Evolutionary conservation across 208 protist species (phyloP).

Genomic region (Leishmania braziliensis): DNA sequence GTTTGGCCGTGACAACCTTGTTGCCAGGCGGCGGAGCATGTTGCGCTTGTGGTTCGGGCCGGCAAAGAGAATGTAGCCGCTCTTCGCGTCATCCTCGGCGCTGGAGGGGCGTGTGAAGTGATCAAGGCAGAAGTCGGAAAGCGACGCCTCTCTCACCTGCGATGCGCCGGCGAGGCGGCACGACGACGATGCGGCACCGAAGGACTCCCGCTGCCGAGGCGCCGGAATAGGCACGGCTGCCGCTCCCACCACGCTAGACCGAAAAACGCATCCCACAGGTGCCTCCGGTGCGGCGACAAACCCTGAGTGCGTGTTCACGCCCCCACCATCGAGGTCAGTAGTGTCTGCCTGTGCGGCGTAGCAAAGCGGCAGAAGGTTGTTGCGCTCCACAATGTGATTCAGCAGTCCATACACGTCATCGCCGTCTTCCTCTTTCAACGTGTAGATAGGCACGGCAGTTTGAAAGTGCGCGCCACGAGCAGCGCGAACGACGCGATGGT

Average conservation of each 20-base stretch:
- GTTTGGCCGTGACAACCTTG: slow-evolving; percentile 41
- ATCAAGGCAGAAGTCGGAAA: slow-evolving; percentile 63
- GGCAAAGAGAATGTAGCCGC: slow-evolving; percentile 84
- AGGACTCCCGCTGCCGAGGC: slow-evolving; percentile 11
- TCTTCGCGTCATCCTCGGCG: slow-evolving; percentile 14
- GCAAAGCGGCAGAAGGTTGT: slow-evolving; percentile 79
- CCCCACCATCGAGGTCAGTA: slow-evolving; percentile 3
- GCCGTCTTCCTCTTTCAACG: slow-evolving; percentile 83
- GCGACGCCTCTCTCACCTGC: background rate
- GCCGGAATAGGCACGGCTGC: slow-evolving; percentile 31
- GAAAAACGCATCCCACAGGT: slow-evolving; percentile 15
- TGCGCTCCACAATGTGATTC: slow-evolving; percentile 81
- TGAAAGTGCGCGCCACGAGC: slow-evolving; percentile 90
- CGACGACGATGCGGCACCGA: slow-evolving; percentile 21
- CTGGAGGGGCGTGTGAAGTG: slow-evolving; percentile 38
- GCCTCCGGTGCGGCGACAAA: no score
- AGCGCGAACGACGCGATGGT: slow-evolving; percentile 85
- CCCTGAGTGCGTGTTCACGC: background rate
- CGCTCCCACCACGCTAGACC: slow-evolving; percentile 44
- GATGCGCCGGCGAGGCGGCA: background rate
- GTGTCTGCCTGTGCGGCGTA: slow-evolving; percentile 57
- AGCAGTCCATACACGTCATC: slow-evolving; percentile 88
- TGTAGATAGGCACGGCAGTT: slow-evolving; percentile 78
- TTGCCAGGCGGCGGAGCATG: slow-evolving; percentile 52
- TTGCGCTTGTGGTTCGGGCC: slow-evolving; percentile 87